Evolutionary conservation across 352 stramenopile species (phyloP).

Genomic region (Globisporangium spiculum): DNA sequence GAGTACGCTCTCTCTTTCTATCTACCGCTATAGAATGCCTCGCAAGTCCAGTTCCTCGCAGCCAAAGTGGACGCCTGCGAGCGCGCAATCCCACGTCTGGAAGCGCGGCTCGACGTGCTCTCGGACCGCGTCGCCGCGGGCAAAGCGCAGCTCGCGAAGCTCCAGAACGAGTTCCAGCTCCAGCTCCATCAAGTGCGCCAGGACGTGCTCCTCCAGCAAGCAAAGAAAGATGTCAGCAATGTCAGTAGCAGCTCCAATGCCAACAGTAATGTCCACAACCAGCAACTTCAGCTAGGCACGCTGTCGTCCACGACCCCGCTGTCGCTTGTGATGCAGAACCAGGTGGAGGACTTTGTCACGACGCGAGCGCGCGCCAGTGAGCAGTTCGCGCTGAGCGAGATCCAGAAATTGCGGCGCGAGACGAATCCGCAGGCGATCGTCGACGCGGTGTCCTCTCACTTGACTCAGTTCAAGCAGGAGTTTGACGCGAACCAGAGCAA

Average conservation of each 20-base stretch:
- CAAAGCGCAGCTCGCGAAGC: conserved; percentile 15
- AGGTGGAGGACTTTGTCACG: conserved; percentile 48
- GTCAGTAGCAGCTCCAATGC: not conserved
- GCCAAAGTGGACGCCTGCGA: conserved; percentile 64
- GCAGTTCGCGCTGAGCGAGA: conserved; percentile 26
- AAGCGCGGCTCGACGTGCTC: conserved; percentile 58
- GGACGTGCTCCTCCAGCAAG: conserved; percentile 22
- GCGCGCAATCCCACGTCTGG: conserved; percentile 53
- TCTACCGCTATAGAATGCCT: conserved; percentile 27
- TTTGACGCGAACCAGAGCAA: conserved; percentile 49
- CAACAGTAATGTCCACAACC: not conserved
- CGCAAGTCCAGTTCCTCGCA: conserved; percentile 46
- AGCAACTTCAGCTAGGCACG: conserved; percentile 7
- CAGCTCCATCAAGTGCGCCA: conserved; percentile 34
- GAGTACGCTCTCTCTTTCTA: not conserved
- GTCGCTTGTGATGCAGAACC: conserved; percentile 41
- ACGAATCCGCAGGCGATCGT: conserved; percentile 39
- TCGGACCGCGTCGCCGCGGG: conserved; percentile 47
- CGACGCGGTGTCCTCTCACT: conserved; percentile 52
- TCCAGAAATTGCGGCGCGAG: conserved; percentile 31
- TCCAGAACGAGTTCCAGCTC: conserved; percentile 17
- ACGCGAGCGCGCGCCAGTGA: conserved; percentile 33
- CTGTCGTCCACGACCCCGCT: conserved; percentile 26
- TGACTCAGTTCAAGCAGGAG: conserved; percentile 63
- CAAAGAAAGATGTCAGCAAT: conserved; percentile 7